phyloP scores from a whole-genome alignment of 2,329 filamentous ascomycete genomes.

The Whalleya microplaca region DNA sequence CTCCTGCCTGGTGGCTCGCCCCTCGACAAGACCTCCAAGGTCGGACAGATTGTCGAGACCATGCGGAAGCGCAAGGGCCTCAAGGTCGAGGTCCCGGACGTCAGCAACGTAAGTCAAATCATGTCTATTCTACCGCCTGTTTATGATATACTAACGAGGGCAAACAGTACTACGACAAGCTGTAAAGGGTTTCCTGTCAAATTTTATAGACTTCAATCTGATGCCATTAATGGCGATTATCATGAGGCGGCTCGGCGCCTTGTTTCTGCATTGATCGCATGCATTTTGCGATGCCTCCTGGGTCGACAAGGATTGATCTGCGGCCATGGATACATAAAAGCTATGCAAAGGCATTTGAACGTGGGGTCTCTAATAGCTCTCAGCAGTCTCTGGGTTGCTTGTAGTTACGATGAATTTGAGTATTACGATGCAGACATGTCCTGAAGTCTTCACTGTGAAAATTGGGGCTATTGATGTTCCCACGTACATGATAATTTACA shows the following conservation, averaged over 20 bases:
- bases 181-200: slow-evolving; percentile 66
- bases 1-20: slow-evolving; percentile 91
- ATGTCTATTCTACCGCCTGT: background rate
- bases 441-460: background rate
- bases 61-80: slow-evolving; percentile 99
- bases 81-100: slow-evolving; percentile 91
- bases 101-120: slow-evolving; percentile 82
- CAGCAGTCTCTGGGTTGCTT: slow-evolving; percentile 30
- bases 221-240: slow-evolving; percentile 47
- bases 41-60: slow-evolving; percentile 79
- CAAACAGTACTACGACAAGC: slow-evolving; percentile 95
- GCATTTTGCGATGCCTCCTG: slow-evolving; percentile 31
- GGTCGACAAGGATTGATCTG: slow-evolving; percentile 35
- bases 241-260: slow-evolving; percentile 45
- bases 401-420: slow-evolving; percentile 38
- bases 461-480: too few species aligned
- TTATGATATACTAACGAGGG: slow-evolving; percentile 43
- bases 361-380: slow-evolving; percentile 34
- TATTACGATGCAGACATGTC: slow-evolving; percentile 28
- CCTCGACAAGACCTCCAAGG: slow-evolving; percentile 80
- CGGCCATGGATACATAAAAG: slow-evolving; percentile 39
- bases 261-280: slow-evolving; percentile 27
- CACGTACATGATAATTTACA: too few species aligned
- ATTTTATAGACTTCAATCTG: slow-evolving; percentile 50
- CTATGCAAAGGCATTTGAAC: slow-evolving; percentile 34